Evolutionary conservation across 2,329 filamentous ascomycete genomes (phyloP).

Genomic region (Monilinia fructicola): DNA sequence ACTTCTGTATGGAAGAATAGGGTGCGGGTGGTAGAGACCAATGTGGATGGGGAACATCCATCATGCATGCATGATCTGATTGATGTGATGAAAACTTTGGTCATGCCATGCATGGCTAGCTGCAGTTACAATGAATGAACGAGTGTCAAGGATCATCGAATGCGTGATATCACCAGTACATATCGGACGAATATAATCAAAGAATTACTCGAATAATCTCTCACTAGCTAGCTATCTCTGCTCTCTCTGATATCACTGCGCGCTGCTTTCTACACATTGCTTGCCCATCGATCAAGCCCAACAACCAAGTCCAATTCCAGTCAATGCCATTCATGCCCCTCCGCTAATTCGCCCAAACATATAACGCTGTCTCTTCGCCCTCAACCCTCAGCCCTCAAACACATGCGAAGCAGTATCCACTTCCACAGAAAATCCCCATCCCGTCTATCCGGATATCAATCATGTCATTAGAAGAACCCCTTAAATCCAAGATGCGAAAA

Average conservation of each 20-base stretch:
- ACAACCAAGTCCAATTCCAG: background rate
- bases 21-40: too few species aligned
- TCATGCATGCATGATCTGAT: too few species aligned
- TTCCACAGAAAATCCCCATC: background rate
- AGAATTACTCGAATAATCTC: background rate
- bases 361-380: background rate
- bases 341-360: background rate
- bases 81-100: too few species aligned
- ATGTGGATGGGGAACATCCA: too few species aligned
- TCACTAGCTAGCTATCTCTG: background rate
- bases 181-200: too few species aligned
- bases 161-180: too few species aligned
- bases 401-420: background rate
- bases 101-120: too few species aligned
- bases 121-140: too few species aligned
- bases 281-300: background rate
- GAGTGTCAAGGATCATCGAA: too few species aligned
- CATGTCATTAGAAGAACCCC: slow-evolving; percentile 14
- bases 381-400: background rate
- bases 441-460: slow-evolving; percentile 19
- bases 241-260: background rate
- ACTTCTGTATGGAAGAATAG: too few species aligned
- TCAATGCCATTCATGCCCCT: background rate
- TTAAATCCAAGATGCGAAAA: background rate
- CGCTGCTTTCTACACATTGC: background rate